Evolutionary conservation across 1,284 basidiomycete species (phyloP).

Genomic region (Meira nashicola): DNA sequence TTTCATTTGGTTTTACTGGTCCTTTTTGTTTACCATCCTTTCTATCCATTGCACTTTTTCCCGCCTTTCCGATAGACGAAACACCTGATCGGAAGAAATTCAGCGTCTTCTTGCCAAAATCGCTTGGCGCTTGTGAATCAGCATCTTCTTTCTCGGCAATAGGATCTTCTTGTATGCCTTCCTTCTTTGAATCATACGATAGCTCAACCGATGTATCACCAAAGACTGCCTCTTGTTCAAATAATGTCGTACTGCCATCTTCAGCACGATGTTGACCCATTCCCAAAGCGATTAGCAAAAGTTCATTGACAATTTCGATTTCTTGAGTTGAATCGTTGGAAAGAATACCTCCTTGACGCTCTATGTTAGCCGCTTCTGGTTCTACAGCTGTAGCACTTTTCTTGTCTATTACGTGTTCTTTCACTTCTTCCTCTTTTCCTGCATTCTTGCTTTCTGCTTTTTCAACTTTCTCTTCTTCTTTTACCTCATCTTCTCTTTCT

Average conservation of each 20-base stretch:
- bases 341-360: neutral
- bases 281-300: conserved; percentile 38
- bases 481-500: conserved; percentile 2
- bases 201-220: conserved; percentile 17
- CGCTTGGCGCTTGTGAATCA: neutral
- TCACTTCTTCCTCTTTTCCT: conserved; percentile 3
- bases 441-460: neutral
- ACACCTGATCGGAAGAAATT: neutral
- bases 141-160: neutral
- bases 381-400: neutral
- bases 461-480: conserved; percentile 9
- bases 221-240: conserved; percentile 40
- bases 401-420: neutral
- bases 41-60: neutral
- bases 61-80: conserved; percentile 2
- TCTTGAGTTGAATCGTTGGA: conserved; percentile 15
- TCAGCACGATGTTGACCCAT: conserved; percentile 40
- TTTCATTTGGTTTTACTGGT: conserved; percentile 36
- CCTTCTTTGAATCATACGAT: neutral
- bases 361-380: neutral
- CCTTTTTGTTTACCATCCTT: neutral
- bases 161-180: conserved; percentile 3
- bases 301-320: conserved; percentile 36
- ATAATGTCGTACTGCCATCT: conserved; percentile 36
- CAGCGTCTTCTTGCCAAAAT: neutral